Evolutionary conservation across 805 yeast genomes (phyloP), one percentile per base, ranked within the genome.

Genomic region (Lipomyces anomalus): DNA sequence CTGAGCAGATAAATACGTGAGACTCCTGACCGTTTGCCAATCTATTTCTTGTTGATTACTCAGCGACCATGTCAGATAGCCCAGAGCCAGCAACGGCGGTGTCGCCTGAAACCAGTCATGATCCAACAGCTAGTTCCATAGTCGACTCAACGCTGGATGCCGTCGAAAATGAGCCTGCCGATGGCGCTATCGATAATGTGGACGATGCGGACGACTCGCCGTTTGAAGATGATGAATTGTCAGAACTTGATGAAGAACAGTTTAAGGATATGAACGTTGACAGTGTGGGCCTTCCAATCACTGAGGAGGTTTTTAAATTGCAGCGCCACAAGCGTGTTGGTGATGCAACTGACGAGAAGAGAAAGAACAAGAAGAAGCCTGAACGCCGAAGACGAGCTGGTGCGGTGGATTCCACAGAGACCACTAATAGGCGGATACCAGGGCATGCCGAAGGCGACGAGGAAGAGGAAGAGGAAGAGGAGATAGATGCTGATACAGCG

Each of bases 231-330:
- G 65, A 62, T 22, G 68, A 64, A 33, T 56, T 67, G 16, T 65
- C 70, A 1, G 72, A 68, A 48, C 53, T 68, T 35, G 71, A 66
- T 45, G 70, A 67, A 39, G 69, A 67, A 9, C 62, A 60, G 38
- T 50, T 61, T 35, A 60, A 61, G 34, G 61, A 62, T 26, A 58
- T 59, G 33, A 66, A 59, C 16, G 62, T 46, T 33, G 64, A 51
- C 7, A 55, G 52, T 6, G 43, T 47, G 21, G 64, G 56, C 22
- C 43, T 53, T 24, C 63, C 57, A 16, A 59, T 62, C 35, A 72
- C 69, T 38, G 71, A 66, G 38, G 67, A 65, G 35, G 70, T 67
- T 20, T 63, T 61, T 57, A 63, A 65, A 42, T 51, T 68, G 33
- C 59, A 58, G 45, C 48, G 67, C 6, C 73, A 69, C 53, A 63